Base-by-base conservation (phyloP, 331 rosid genomes). In the Stylosanthes scabra region DNA sequence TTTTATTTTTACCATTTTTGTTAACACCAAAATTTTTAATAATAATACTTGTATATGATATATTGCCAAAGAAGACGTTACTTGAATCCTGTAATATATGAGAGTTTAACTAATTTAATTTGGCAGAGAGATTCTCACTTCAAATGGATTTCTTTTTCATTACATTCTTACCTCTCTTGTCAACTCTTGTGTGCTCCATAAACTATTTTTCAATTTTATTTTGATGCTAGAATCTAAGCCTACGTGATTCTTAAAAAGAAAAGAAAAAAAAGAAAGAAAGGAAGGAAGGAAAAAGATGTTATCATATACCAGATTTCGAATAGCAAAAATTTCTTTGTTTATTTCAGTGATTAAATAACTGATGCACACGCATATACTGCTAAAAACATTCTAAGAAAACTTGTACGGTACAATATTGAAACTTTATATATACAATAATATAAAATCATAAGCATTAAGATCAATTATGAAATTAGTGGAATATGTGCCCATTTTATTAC, bases 151-250 rank as follows among this genome's bases (percentile, higher is more conserved):
- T 62, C 80, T 11, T 63, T 74, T 74, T 57, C 59, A 46, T 54
- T 13, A 69, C 65, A 51, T 29, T 31, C 57, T 37, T 74, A 66
- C 54, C 42, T 12, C 16, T 39, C 11, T 56, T 83, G 76, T 83
- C 84, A 83, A 83, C 84, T 83, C 79, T 83, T 75, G 63, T 52
- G 67, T 75, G 83, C 86, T 70, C 50, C n/a, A n/a, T n/a, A 37
- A 68, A 59, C 28, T 42, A 47, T n/a, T 40, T 64, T 58, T 66
- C 28, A 68, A 57, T 73, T 41, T 59, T 79, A 72, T 51, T 31
- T 14, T 37, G 46, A 72, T 61, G 28, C 49, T 51, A 67, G 79
- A 79, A 67, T 79, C 60, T 41, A 12, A 39, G 69, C 76, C 70
- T 69, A 44, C 60, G 28, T 44, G 78, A 78, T 82, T 69, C n/a